Evolutionary conservation across 495 filamentous ascomycete genomes (phyloP), one percentile per base, ranked within the genome.

Genomic region (Cercophora newfieldiana): DNA sequence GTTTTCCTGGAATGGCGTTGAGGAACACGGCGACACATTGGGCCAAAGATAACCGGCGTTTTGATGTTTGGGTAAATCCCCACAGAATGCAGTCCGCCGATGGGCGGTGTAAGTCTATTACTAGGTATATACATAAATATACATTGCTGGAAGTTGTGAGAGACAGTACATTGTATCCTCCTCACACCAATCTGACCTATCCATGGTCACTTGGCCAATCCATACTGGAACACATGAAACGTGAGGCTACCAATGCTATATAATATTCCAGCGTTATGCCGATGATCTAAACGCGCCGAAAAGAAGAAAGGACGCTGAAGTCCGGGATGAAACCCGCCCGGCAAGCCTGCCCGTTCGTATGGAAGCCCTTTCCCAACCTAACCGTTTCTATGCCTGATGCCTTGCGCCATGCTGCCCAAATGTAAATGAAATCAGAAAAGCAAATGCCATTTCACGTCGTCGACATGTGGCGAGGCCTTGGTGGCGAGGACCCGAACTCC

Each of bases 321-420:
- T 18, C 18, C 37, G 18, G 18, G 37, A 47, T 47, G 18, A 47
- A 47, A 47, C 7, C 7, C 18, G 7, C 7, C 18, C 7, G 7
- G 18, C 37, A 18, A 47, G 37, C 37, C 7, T 47, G 37, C 37
- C 37, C 37, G 37, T n/a, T 47, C 37, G 37, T 47, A 47, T 47
- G 37, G 7, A 7, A 47, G 7, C 37, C 37, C 37, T 47, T 7
- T n/a, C n/a, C n/a, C n/a, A n/a, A n/a, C n/a, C n/a, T n/a, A n/a
- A n/a, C n/a, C n/a, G n/a, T n/a, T n/a, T n/a, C n/a, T n/a, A n/a
- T n/a, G n/a, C n/a, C n/a, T n/a, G n/a, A n/a, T n/a, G n/a, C 14
- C 47, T 63, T 51, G 33, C 58, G 58, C 58, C 58, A 22, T 60
- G 58, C 58, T 60, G 22, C 58, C 31, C 30, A 19, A 47, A 28